phyloP scores from a whole-genome alignment of 768 basidiomycete species.

The Hygrocybe coccinea region DNA sequence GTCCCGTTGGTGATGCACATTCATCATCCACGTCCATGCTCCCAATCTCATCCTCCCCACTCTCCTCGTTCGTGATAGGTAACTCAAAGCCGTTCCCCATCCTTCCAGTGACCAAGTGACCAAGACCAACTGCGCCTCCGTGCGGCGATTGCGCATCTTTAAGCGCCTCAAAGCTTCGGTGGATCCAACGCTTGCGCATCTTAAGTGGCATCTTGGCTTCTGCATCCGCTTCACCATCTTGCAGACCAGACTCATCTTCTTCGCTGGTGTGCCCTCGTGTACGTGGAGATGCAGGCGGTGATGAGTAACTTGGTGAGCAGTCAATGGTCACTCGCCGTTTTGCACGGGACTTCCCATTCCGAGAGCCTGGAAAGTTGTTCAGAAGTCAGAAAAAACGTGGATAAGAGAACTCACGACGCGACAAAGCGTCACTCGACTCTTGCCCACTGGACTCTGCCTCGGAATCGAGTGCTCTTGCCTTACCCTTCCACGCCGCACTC shows the following conservation, averaged over 20 bases:
- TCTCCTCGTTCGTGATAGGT: background rate
- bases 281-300: background rate
- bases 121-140: background rate
- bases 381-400: no score
- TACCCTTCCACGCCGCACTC: slow-evolving; percentile 27
- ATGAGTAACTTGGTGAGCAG: background rate
- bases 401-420: background rate
- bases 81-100: background rate
- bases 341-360: background rate
- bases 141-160: slow-evolving; percentile 18
- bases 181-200: slow-evolving; percentile 53
- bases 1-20: background rate
- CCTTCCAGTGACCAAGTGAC: background rate
- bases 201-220: slow-evolving; percentile 55
- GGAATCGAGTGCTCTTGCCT: slow-evolving; percentile 16
- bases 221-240: slow-evolving; percentile 20
- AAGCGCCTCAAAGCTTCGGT: slow-evolving; percentile 24
- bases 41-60: background rate
- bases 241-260: background rate
- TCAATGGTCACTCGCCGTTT: background rate
- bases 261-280: background rate
- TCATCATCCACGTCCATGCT: background rate
- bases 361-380: background rate
- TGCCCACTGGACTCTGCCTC: slow-evolving; percentile 2
- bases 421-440: slow-evolving; percentile 4